Evolutionary conservation across 495 filamentous ascomycete genomes (phyloP).

Genomic region (Amniculicola lignicola): DNA sequence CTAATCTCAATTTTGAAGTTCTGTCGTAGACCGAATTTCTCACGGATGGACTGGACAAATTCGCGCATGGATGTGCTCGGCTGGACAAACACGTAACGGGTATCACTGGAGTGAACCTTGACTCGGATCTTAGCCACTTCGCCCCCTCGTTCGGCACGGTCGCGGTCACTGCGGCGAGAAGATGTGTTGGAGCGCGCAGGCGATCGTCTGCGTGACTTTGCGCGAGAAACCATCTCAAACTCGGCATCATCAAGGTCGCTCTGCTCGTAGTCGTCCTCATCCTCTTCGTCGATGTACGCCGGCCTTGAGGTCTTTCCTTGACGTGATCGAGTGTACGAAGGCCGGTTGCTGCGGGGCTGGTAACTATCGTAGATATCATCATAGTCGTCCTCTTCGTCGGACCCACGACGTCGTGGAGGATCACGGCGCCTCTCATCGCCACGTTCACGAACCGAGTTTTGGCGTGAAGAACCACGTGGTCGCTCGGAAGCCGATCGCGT

Average conservation of each 20-base stretch:
- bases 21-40: slow-evolving; percentile 74
- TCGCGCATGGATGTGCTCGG: slow-evolving; percentile 69
- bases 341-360: slow-evolving; percentile 22
- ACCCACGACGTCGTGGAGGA: slow-evolving; percentile 13
- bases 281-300: slow-evolving; percentile 54
- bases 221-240: slow-evolving; percentile 71
- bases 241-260: slow-evolving; percentile 65
- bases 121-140: slow-evolving; percentile 62
- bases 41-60: slow-evolving; percentile 70
- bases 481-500: slow-evolving; percentile 42
- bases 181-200: slow-evolving; percentile 33
- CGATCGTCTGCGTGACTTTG: slow-evolving; percentile 28
- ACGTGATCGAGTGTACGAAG: slow-evolving; percentile 19
- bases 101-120: slow-evolving; percentile 89
- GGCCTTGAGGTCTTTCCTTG: slow-evolving; percentile 30
- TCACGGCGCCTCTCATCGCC: slow-evolving; percentile 31
- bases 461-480: slow-evolving; percentile 29
- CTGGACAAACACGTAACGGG: slow-evolving; percentile 87
- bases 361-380: slow-evolving; percentile 74
- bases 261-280: slow-evolving; percentile 61
- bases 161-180: slow-evolving; percentile 35
- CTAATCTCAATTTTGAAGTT: slow-evolving; percentile 80
- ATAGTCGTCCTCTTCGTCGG: slow-evolving; percentile 50
- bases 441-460: slow-evolving; percentile 9
- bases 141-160: slow-evolving; percentile 25